Base-by-base conservation (phyloP, 441 rosid species). In the Gossypium davidsonii region DNA sequence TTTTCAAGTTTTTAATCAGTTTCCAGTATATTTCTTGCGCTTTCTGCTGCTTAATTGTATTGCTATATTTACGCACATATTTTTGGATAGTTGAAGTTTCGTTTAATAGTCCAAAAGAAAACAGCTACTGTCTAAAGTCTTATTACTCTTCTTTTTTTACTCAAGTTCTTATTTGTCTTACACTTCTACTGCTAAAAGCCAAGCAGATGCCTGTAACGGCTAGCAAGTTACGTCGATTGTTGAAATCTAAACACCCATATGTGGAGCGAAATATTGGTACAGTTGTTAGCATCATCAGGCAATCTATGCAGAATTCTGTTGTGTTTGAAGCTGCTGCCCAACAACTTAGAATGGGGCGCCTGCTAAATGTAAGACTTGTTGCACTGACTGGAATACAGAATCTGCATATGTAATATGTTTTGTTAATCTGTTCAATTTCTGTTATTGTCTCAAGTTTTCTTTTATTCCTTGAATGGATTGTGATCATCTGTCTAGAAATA, bases 171-270 rank as follows among this genome's bases (percentile, higher is more conserved):
- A 39, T 64, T 65, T 74, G 61, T 4, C 57, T 75, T 79, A 17
- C 57, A 52, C 10, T 52, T 10, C 18, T 52, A 62, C 67, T 74
- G 72, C 23, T 46, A 77, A 85, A 80, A 94, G 99, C 97, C 75
- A 91, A 85, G 80, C 87, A 92, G 76, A 90, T 91, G 96, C 98
- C 98, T 67, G 78, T 84, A 74, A 85, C 85, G 60, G 78, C 81
- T 67, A 78, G 78, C 73, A 85, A 86, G 83, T 83, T 92, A 74
- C 89, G 80, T 20, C 85, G 85, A 57, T 31, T 81, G 71, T 69
- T 92, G 79, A 90, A 88, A 74, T 75, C 92, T 61, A 89, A 85
- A 85, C 92, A 82, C 79, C 82, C 89, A 10, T 94, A 83, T 81
- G 74, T 91, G 49, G 97, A 92, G 73, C 87, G 87, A 59, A 79